Conservation (phyloP, 257 asterid species). For the Gardenia jasminoides region DNA sequence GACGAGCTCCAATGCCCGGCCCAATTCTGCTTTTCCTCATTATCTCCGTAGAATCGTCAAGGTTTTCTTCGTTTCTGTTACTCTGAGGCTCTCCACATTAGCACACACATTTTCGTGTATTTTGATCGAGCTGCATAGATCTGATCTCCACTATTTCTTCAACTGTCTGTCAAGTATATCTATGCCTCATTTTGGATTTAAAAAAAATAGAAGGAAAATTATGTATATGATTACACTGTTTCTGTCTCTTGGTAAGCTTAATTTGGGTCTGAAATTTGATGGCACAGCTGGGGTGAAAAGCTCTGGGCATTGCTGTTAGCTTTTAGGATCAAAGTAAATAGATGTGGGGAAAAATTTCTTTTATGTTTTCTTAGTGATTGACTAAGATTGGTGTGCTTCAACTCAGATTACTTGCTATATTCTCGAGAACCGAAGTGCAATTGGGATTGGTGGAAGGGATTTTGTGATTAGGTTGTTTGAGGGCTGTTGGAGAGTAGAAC, state of each 20-base stretch:
- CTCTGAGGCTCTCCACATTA: neutral
- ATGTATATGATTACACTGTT: neutral
- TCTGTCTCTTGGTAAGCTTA: neutral
- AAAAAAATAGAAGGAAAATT: neutral
- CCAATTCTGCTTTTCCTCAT: slow-evolving; percentile 69
- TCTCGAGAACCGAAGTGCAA: neutral
- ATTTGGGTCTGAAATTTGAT: neutral
- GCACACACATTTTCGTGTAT: slow-evolving; percentile 2
- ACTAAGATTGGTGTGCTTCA: neutral
- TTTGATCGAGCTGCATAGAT: slow-evolving; percentile 10
- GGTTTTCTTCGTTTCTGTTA: slow-evolving; percentile 37
- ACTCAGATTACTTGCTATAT: neutral
- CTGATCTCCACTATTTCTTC: slow-evolving; percentile 17
- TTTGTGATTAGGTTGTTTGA: neutral
- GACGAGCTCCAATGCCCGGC: slow-evolving; percentile 61
- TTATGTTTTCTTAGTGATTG: neutral
- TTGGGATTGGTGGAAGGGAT: neutral
- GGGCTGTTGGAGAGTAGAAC: neutral
- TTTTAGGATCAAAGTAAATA: neutral
- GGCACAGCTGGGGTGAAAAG: neutral
- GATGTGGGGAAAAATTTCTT: too few relatives aligned
- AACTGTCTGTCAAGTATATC: neutral
- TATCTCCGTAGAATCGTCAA: slow-evolving; percentile 91
- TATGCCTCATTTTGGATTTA: too few relatives aligned
- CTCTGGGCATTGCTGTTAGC: neutral